Percentiles rank a stretch among this genome's conserved stretches.
Evolutionary conservation across 2,329 filamentous ascomycete species (phyloP).

Genomic region (Orbilia oligospora): DNA sequence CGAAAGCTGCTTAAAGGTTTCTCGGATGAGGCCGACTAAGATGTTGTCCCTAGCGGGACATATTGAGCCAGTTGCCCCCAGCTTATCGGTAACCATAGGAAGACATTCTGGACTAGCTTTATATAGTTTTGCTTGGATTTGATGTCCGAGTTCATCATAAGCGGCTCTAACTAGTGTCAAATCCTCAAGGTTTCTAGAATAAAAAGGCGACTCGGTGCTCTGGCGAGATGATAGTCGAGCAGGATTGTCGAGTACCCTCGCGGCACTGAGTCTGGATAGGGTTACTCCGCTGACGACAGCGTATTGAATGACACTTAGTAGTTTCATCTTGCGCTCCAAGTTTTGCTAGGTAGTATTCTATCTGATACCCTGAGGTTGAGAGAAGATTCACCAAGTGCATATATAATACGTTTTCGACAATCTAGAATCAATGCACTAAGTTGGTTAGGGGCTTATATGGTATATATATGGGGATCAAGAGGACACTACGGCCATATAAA

Average conservation of each 20-base stretch:
- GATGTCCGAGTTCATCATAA: slow-evolving; percentile 4
- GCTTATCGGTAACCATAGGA: background rate
- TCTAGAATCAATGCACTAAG: no score
- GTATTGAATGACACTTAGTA: background rate
- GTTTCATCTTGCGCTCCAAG: background rate
- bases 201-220: background rate
- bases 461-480: no score
- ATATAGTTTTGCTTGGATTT: background rate
- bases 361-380: background rate
- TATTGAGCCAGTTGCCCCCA: slow-evolving; percentile 3
- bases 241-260: background rate
- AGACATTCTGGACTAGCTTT: background rate
- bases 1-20: slow-evolving; percentile 2
- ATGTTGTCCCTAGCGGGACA: slow-evolving; percentile 13
- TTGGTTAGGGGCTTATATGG: no score
- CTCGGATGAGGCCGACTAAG: slow-evolving; percentile 1
- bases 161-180: slow-evolving; percentile 16
- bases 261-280: background rate
- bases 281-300: background rate
- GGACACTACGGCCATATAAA: no score
- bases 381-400: no score
- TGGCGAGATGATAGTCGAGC: background rate
- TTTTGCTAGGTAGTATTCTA: background rate
- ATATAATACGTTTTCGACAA: no score
- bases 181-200: slow-evolving; percentile 8